A percentile compares a stretch with the other conserved stretches of the same genome.
Conservation (phyloP, 352 stramenopile genomes). For the Phytopythium vexans region DNA sequence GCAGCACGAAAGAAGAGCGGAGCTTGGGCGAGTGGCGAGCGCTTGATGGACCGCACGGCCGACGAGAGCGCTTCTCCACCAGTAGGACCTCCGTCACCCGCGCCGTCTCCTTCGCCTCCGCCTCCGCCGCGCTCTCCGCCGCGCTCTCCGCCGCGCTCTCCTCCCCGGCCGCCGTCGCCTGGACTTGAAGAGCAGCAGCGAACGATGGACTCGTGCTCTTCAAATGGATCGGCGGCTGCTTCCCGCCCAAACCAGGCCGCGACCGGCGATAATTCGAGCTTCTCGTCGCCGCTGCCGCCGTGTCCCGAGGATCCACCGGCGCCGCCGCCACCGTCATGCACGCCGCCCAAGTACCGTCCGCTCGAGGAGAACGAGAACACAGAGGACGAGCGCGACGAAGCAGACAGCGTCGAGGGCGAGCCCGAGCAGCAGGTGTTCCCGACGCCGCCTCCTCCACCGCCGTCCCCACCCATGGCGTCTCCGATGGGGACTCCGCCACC, state of each 20-base stretch:
- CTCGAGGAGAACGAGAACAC: conserved; percentile 45
- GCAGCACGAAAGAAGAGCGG: too few relatives aligned
- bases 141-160: conserved; percentile 15
- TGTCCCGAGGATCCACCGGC: conserved; percentile 68
- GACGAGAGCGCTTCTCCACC: too few relatives aligned
- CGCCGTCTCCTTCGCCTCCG: conserved; percentile 10
- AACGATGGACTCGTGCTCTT: background rate
- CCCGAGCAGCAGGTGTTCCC: conserved; percentile 20
- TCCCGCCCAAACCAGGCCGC: background rate
- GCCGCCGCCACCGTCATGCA: conserved; percentile 54
- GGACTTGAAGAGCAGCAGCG: conserved; percentile 1
- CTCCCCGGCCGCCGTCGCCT: background rate
- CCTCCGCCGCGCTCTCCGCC: conserved; percentile 10
- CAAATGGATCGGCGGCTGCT: too few relatives aligned
- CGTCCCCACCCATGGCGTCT: conserved; percentile 13
- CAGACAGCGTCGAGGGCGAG: conserved; percentile 34
- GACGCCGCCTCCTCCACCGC: conserved; percentile 20
- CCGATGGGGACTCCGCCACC: conserved; percentile 11
- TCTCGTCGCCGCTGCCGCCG: conserved; percentile 70
- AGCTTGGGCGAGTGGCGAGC: too few relatives aligned
- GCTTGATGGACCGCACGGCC: too few relatives aligned
- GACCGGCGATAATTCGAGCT: conserved; percentile 48
- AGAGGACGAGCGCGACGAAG: conserved; percentile 40
- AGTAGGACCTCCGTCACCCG: too few relatives aligned
- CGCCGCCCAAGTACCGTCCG: conserved; percentile 66